These are phyloP conservation scores for Flueggea neowawraea DNA, from an alignment of 441 rosid genomes.

Conservation along the genomic window DNA sequence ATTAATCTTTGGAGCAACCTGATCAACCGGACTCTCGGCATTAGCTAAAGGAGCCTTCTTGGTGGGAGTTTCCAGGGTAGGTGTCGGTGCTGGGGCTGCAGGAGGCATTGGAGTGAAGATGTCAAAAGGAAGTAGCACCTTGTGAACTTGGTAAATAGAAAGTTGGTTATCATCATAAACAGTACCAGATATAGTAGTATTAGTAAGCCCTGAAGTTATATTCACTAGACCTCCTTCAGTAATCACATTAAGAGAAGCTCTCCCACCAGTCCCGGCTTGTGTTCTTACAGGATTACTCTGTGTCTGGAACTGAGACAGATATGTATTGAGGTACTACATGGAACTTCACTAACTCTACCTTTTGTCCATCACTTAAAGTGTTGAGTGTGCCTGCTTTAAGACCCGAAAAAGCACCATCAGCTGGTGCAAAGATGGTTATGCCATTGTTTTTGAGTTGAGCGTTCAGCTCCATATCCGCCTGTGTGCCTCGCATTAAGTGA, in stretches of 20 bases:
- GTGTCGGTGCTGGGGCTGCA: slow-evolving; percentile 58
- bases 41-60: slow-evolving; percentile 16
- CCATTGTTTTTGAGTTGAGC: slow-evolving; percentile 62
- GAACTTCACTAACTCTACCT: slow-evolving; percentile 54
- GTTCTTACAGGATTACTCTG: slow-evolving; percentile 70
- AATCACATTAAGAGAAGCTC: slow-evolving; percentile 56
- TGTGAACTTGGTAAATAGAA: slow-evolving; percentile 59
- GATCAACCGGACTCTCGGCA: background rate
- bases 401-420: slow-evolving; percentile 47
- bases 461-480: slow-evolving; percentile 42
- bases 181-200: slow-evolving; percentile 54
- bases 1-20: slow-evolving; percentile 13
- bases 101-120: slow-evolving; percentile 57
- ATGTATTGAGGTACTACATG: slow-evolving; percentile 53
- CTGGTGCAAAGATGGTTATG: slow-evolving; percentile 68
- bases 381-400: slow-evolving; percentile 64
- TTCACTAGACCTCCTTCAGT: slow-evolving; percentile 50
- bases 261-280: slow-evolving; percentile 55
- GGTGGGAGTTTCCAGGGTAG: slow-evolving; percentile 22
- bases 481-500: slow-evolving; percentile 50
- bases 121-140: slow-evolving; percentile 62
- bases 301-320: slow-evolving; percentile 59
- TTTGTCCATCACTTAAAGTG: slow-evolving; percentile 44
- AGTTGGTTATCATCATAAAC: slow-evolving; percentile 63
- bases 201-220: slow-evolving; percentile 56